A percentile compares a stretch with the other conserved stretches of the same genome.
Conservation (phyloP, 192 early-diverging fungal species). For the Coemansia sp. region DNA sequence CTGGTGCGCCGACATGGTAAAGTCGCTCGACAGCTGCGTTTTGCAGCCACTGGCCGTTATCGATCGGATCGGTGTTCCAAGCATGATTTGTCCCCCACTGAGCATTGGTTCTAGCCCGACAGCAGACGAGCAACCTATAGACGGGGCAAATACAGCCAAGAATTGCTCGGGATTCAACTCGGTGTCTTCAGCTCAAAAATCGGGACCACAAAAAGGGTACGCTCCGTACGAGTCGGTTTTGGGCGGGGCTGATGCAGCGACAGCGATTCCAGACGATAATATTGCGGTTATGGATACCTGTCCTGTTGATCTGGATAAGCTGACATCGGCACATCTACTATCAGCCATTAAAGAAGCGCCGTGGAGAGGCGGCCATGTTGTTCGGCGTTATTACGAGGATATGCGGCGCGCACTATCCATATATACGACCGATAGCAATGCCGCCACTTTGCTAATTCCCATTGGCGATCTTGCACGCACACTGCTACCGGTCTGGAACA, state of each 20-base stretch:
- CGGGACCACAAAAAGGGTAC: background rate
- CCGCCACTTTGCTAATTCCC: background rate
- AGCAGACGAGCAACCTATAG: background rate
- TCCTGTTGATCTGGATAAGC: background rate
- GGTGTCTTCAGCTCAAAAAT: background rate
- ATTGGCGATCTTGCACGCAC: slow-evolving; percentile 12
- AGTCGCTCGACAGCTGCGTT: slow-evolving; percentile 15
- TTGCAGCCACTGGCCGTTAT: slow-evolving; percentile 25
- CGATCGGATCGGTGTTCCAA: slow-evolving; percentile 26
- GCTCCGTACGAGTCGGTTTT: slow-evolving; percentile 21
- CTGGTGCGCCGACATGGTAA: background rate
- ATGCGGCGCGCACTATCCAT: background rate
- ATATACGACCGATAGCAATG: background rate
- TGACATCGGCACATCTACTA: slow-evolving; percentile 6
- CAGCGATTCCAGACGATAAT: background rate
- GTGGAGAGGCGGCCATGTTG: background rate
- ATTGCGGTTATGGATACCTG: background rate
- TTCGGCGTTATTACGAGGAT: slow-evolving; percentile 11
- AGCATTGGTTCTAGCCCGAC: background rate
- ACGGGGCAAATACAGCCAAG: background rate
- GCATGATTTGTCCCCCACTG: background rate
- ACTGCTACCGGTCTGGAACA: slow-evolving; percentile 20
- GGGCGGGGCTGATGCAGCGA: background rate
- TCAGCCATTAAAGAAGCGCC: slow-evolving; percentile 11
- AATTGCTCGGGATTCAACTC: background rate